These are phyloP conservation scores for Erysimum cheiri DNA, from an alignment of 441 rosid species.

Conservation along the genomic window DNA sequence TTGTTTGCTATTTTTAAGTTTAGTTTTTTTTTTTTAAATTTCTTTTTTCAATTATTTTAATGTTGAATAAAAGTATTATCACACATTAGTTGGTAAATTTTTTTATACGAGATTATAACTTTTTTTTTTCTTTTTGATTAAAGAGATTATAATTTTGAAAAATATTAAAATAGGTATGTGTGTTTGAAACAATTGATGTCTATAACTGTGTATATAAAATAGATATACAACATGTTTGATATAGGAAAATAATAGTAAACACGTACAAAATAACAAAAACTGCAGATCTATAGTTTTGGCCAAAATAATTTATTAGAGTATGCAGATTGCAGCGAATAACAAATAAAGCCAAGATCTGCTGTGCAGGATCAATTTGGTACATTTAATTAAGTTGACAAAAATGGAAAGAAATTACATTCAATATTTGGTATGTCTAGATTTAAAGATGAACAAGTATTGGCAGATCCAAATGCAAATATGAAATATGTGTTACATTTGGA, in stretches of 20 bases:
- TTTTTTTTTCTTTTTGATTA: not conserved
- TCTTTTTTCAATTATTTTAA: too few relatives aligned
- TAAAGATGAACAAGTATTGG: not conserved
- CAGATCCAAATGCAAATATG: not conserved
- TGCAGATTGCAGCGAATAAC: slow-evolving; percentile 21
- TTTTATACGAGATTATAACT: not conserved
- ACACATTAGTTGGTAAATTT: not conserved
- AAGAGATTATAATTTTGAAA: not conserved
- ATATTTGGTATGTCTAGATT: not conserved
- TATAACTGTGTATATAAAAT: not conserved
- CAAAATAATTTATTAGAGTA: too few relatives aligned
- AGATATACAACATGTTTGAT: not conserved
- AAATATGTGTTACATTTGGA: not conserved
- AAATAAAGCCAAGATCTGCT: slow-evolving; percentile 35
- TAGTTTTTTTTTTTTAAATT: too few relatives aligned
- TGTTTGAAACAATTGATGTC: not conserved
- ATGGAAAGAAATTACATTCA: not conserved
- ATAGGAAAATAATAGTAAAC: not conserved
- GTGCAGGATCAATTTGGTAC: not conserved
- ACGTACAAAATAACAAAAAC: not conserved
- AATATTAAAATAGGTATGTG: not conserved
- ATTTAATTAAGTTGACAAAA: not conserved
- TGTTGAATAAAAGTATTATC: too few relatives aligned
- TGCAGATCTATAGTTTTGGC: too few relatives aligned
- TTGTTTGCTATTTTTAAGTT: too few relatives aligned